Evolutionary conservation across 192 early-diverging fungal genomes (phyloP).

Genomic region (Pilaira anomala): DNA sequence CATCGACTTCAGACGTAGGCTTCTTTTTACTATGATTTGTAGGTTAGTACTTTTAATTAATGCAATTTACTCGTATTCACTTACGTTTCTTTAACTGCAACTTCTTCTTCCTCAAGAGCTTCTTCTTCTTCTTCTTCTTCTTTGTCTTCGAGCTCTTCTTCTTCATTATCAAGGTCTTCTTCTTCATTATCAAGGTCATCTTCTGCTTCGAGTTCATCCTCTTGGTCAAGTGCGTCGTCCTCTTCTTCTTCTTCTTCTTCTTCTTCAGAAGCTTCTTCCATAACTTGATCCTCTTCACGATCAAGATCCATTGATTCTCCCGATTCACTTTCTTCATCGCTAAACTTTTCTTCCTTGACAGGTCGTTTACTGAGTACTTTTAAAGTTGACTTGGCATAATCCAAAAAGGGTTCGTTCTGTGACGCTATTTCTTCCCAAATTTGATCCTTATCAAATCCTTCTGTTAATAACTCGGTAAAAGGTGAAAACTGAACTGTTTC

Average conservation of each 20-base stretch:
- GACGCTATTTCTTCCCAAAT: constrained; percentile 93
- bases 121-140: constrained; percentile 44
- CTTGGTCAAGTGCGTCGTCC: constrained; percentile 41
- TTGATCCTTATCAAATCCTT: constrained; percentile 79
- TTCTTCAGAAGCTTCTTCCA: constrained; percentile 17
- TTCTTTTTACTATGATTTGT: constrained; percentile 22
- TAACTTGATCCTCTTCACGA: constrained; percentile 20
- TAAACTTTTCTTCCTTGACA: constrained; percentile 31
- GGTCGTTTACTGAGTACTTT: constrained; percentile 41
- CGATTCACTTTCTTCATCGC: constrained; percentile 35
- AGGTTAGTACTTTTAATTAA: constrained; percentile 5
- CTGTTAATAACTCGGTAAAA: constrained; percentile 59
- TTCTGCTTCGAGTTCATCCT: constrained; percentile 22
- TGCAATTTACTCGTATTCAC: constrained; percentile 18
- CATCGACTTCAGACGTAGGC: constrained; percentile 68
- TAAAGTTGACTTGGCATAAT: constrained; percentile 45
- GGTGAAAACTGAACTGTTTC: constrained; percentile 50
- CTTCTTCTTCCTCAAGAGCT: constrained; percentile 30
- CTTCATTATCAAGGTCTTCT: constrained; percentile 25
- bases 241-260: constrained; percentile 37
- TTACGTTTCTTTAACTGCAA: constrained; percentile 26
- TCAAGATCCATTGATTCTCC: constrained; percentile 39
- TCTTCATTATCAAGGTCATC: constrained; percentile 34
- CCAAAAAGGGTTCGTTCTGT: constrained; percentile 78
- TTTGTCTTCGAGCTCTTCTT: constrained; percentile 41